Conservation (phyloP, 192 early-diverging fungal genomes). For the Coemansia biformis region DNA sequence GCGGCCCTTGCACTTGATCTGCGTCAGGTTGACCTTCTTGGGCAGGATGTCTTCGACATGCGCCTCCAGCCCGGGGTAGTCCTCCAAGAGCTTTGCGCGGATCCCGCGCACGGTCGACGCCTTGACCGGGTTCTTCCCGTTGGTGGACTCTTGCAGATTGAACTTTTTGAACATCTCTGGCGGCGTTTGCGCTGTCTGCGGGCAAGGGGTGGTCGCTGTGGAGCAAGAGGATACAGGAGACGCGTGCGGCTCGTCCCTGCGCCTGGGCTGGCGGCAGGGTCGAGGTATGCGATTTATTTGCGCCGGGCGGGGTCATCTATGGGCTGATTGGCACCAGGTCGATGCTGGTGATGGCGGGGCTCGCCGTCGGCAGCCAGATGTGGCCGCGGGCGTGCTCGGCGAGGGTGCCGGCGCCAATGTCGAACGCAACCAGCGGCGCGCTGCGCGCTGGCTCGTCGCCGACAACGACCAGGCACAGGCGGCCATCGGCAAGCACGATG, state of each 20-base stretch:
- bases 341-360: constrained; percentile 26
- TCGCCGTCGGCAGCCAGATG: constrained; percentile 32
- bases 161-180: constrained; percentile 81
- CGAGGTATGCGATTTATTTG: too few relatives aligned
- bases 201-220: too few relatives aligned
- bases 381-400: constrained; percentile 1
- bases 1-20: constrained; percentile 90
- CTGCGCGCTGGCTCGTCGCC: neutral
- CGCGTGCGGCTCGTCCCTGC: too few relatives aligned
- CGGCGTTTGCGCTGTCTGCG: too few relatives aligned
- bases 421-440: constrained; percentile 12
- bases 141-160: constrained; percentile 68
- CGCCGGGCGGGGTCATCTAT: too few relatives aligned
- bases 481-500: constrained; percentile 15
- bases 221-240: too few relatives aligned
- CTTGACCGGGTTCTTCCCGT: constrained; percentile 81
- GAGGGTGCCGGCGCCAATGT: neutral
- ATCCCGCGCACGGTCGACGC: constrained; percentile 84
- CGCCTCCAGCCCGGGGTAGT: constrained; percentile 81
- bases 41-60: constrained; percentile 91
- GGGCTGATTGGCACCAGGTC: constrained; percentile 13
- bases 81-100: constrained; percentile 76
- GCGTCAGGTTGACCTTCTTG: constrained; percentile 84
- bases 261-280: too few relatives aligned
- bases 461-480: constrained; percentile 15